These are phyloP conservation scores for Sextonia rubra DNA, from an alignment of 164 flowering plant genomes.

Conservation along the genomic window DNA sequence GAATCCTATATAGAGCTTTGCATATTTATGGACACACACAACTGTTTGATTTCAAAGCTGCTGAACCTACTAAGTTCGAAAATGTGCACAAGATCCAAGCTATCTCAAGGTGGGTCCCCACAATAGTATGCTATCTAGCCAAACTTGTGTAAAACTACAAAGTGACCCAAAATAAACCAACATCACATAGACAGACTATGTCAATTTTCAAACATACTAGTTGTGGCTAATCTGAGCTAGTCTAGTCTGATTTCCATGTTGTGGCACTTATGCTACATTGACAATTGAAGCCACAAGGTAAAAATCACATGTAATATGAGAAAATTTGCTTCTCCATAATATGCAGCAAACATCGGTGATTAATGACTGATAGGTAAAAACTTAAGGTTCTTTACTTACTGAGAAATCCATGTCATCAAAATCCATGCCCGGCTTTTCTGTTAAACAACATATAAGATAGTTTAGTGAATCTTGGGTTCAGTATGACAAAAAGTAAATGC, in stretches of 20 bases:
- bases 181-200: no score
- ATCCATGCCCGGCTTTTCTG: constrained; percentile 43
- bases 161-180: no score
- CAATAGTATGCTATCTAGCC: neutral
- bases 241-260: neutral
- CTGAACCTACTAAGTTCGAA: neutral
- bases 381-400: constrained; percentile 25
- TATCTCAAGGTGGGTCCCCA: neutral
- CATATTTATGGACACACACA: neutral
- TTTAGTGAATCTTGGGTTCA: neutral
- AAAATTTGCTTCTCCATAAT: neutral
- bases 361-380: neutral
- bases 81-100: neutral
- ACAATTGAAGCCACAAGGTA: neutral
- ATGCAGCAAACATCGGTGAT: neutral
- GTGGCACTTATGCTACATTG: neutral
- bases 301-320: neutral
- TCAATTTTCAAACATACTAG: no score
- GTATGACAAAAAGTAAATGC: neutral
- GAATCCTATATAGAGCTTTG: neutral
- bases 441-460: neutral
- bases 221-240: no score
- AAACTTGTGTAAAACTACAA: no score
- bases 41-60: neutral
- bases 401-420: constrained; percentile 55